A percentile compares a stretch with the other conserved stretches of the same genome.
Conservation (phyloP, 257 asterid species). For the Forsythia suspensa region DNA sequence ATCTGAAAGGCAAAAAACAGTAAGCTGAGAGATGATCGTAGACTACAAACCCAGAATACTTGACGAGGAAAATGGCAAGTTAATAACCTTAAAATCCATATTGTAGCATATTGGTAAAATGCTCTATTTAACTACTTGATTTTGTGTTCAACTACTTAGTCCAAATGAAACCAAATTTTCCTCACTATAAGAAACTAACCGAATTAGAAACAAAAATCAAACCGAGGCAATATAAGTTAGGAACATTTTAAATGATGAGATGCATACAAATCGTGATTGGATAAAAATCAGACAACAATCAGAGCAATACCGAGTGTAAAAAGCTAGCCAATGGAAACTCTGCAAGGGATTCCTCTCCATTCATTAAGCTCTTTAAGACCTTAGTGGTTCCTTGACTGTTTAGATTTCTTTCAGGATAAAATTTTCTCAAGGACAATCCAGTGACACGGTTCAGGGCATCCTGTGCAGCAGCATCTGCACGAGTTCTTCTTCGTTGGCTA, state of each 20-base stretch:
- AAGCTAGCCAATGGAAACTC: constrained; percentile 96
- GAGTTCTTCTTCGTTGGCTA: constrained; percentile 61
- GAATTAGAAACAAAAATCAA: background rate
- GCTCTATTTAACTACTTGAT: constrained; percentile 11
- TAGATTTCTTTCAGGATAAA: constrained; percentile 39
- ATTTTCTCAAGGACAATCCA: constrained; percentile 48
- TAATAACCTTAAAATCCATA: background rate
- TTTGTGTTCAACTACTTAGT: constrained; percentile 1
- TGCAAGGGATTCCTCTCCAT: constrained; percentile 90
- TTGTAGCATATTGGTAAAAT: background rate
- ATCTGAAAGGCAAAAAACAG: background rate
- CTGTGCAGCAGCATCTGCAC: constrained; percentile 65
- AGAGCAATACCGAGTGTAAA: constrained; percentile 68
- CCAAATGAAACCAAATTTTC: background rate
- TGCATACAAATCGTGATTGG: background rate
- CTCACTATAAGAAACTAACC: background rate
- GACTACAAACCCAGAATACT: constrained; percentile 4
- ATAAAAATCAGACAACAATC: constrained; percentile 7
- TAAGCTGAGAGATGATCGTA: constrained; percentile 7
- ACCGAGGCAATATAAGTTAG: constrained; percentile 9
- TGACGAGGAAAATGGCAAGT: constrained; percentile 3
- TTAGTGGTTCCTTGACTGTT: constrained; percentile 37
- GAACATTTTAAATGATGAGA: constrained; percentile 23
- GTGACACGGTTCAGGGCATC: constrained; percentile 61
- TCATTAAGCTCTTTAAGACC: constrained; percentile 46